Conservation (phyloP, 2,329 filamentous ascomycete genomes). For the Microsporum audouinii region DNA sequence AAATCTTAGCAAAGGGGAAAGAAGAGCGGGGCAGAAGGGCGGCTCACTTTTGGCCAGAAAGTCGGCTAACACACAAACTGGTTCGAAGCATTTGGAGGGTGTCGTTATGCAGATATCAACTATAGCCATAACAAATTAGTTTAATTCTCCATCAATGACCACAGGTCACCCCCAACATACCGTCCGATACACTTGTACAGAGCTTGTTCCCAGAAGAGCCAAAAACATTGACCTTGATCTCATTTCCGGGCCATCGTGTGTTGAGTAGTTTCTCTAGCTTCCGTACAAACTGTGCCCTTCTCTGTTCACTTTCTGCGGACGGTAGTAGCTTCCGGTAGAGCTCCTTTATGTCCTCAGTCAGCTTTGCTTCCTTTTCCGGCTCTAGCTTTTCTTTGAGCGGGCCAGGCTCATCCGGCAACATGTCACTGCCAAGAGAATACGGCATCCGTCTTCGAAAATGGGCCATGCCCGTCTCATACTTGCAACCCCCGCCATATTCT, state of each 20-base stretch:
- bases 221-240: slow-evolving; percentile 87
- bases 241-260: slow-evolving; percentile 77
- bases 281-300: slow-evolving; percentile 62
- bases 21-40: not conserved
- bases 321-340: slow-evolving; percentile 79
- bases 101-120: slow-evolving; percentile 98
- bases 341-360: slow-evolving; percentile 73
- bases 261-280: slow-evolving; percentile 86
- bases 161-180: slow-evolving; percentile 40
- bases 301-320: slow-evolving; percentile 63
- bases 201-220: slow-evolving; percentile 95
- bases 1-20: slow-evolving; percentile 12
- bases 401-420: slow-evolving; percentile 57
- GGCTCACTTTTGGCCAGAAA: slow-evolving; percentile 70
- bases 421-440: slow-evolving; percentile 76
- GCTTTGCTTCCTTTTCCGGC: slow-evolving; percentile 59
- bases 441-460: slow-evolving; percentile 77
- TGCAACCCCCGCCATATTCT: slow-evolving; percentile 58
- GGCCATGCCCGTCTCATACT: slow-evolving; percentile 77
- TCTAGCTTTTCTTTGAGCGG: slow-evolving; percentile 59
- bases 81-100: slow-evolving; percentile 72
- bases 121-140: slow-evolving; percentile 28
- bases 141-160: not conserved
- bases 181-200: slow-evolving; percentile 91
- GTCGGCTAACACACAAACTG: slow-evolving; percentile 81